phyloP scores from a whole-genome alignment of 306 rosid genomes.

The Castanea sativa region DNA sequence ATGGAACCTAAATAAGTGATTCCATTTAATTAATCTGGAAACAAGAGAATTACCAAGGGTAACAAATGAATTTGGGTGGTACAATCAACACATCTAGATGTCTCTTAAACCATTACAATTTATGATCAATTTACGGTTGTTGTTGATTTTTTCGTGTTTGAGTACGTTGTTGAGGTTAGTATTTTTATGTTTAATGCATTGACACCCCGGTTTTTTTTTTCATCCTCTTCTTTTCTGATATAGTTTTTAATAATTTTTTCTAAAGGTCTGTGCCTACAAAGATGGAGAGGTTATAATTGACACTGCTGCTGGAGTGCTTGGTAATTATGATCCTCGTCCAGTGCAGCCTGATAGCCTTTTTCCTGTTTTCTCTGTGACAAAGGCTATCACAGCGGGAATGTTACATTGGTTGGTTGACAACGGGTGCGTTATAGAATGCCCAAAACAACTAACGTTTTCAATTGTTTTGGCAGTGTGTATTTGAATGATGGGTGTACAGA shows the following conservation, averaged over 20 bases:
- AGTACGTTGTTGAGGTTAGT: background rate
- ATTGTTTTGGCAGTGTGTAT: no score
- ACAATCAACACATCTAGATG: background rate
- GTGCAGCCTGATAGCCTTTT: conserved; percentile 95
- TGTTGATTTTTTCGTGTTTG: background rate
- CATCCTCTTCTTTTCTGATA: conserved; percentile 4
- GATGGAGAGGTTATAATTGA: conserved; percentile 95
- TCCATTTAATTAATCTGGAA: background rate
- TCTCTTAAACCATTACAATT: background rate
- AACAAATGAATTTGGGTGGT: background rate
- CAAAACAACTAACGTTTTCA: no score
- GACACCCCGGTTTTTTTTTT: conserved; percentile 7
- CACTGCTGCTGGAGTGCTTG: conserved; percentile 97
- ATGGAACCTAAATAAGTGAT: background rate
- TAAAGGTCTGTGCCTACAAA: conserved; percentile 94
- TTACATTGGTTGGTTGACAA: conserved; percentile 95
- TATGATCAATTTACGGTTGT: background rate
- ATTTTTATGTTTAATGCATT: background rate
- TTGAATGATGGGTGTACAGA: no score
- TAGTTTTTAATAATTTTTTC: conserved; percentile 23
- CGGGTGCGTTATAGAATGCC: conserved; percentile 47
- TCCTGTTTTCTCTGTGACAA: conserved; percentile 88
- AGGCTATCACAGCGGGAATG: conserved; percentile 96
- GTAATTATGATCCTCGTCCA: conserved; percentile 98
- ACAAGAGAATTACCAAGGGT: background rate